Evolutionary conservation across 176 grass and related monocot species (phyloP), one percentile per base, ranked within the genome.

Genomic region (Hordeum vulgare): DNA sequence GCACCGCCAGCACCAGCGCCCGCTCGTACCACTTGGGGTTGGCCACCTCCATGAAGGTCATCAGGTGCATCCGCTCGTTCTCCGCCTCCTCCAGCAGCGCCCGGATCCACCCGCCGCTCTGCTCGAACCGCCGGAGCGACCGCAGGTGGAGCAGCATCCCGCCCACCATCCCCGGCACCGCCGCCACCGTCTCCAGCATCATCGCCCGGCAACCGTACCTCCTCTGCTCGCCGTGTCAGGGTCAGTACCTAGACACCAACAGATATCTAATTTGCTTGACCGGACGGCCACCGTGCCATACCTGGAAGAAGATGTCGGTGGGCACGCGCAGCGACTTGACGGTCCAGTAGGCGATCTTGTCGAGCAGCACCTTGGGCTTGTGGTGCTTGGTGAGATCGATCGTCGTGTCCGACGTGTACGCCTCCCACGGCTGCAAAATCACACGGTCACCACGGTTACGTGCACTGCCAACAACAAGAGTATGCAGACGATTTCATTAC

Each of bases 21-120:
- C 70, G 69, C 61, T 83, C 72, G 45, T 94, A 97, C 94, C 94
- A 97, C 53, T 26, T 78, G 41, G 94, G 93, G 24, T 90, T 49
- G 15, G 88, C 80, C 70, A 92, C 90, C 88, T 95, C 93, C 93
- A 95, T 92, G 88, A 95, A 95, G 65, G 87, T 95, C 90, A 95
- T 92, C 17, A 95, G 85, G 80, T 95, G 93, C 90, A 92, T 95
- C 26, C 88, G 85, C 71, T 92, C 93, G 79, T 95, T 95, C 88
- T 95, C 93, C 0, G 93, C 93, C 80, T 95, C 93, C 77, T 92
- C 93, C 40, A 95, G 34, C 47, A 95, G 90, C 44, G 40, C 85
- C 0, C 82, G 82, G 90, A 95, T 90, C 93, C 93, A 95, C 1
- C 93, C 90, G 56, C 93, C 90, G 87, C 89, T 90, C 28, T 88